Evolutionary conservation across 768 basidiomycete species (phyloP).

Genomic region (Russula sp.): DNA sequence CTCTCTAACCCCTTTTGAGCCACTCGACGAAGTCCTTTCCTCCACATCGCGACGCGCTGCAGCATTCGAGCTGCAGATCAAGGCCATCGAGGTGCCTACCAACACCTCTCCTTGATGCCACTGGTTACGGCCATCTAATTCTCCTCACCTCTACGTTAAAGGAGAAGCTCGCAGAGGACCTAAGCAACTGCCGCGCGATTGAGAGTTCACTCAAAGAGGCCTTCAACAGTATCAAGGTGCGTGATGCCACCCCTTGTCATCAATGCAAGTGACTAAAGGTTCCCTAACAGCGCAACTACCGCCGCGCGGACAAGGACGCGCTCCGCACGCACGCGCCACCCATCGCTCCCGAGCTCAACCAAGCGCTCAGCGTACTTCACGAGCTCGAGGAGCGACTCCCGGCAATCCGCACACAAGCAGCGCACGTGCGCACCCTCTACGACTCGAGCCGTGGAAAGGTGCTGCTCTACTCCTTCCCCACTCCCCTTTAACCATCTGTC

Average conservation of each 20-base stretch:
- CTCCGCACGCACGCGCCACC: slow-evolving; percentile 55
- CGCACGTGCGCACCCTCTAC: slow-evolving; percentile 58
- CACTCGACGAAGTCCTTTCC: background rate
- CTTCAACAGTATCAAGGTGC: slow-evolving; percentile 52
- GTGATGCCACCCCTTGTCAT: slow-evolving; percentile 23
- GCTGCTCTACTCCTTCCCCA: slow-evolving; percentile 5
- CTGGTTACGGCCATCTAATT: background rate
- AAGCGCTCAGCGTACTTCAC: slow-evolving; percentile 49
- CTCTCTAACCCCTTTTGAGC: background rate
- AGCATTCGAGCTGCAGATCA: slow-evolving; percentile 12
- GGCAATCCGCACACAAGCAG: slow-evolving; percentile 52
- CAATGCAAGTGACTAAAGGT: background rate
- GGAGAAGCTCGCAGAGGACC: slow-evolving; percentile 61
- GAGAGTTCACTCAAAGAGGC: slow-evolving; percentile 65
- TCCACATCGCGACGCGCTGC: slow-evolving; percentile 10
- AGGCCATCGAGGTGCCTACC: slow-evolving; percentile 12
- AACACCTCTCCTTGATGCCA: background rate
- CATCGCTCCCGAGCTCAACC: slow-evolving; percentile 54
- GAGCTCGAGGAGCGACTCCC: slow-evolving; percentile 58
- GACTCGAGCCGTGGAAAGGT: slow-evolving; percentile 68
- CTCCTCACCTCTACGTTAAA: slow-evolving; percentile 28
- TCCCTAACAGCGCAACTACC: slow-evolving; percentile 45
- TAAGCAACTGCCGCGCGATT: slow-evolving; percentile 71
- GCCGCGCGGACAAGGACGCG: slow-evolving; percentile 51
- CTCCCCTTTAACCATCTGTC: background rate